These are phyloP conservation scores for Erucastrum elatum DNA, from an alignment of 345 rosid genomes.

Conservation along the genomic window DNA sequence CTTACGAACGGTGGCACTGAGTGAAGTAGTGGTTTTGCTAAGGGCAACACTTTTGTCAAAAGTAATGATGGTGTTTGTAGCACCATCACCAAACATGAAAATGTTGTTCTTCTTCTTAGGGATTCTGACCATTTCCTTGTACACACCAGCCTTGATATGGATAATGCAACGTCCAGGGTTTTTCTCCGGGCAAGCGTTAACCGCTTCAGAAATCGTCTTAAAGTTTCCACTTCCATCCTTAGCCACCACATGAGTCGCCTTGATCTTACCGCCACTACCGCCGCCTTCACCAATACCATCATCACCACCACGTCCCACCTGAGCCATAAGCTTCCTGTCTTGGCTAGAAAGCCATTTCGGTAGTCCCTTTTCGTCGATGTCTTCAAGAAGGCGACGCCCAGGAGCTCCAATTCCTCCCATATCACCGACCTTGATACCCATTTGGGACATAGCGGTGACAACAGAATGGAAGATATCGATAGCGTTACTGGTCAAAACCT, in stretches of 20 bases:
- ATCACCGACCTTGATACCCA: slow-evolving; percentile 25
- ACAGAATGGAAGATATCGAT: slow-evolving; percentile 48
- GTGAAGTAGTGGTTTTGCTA: slow-evolving; percentile 44
- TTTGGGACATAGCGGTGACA: slow-evolving; percentile 32
- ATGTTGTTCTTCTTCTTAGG: slow-evolving; percentile 54
- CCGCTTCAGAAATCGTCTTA: slow-evolving; percentile 54
- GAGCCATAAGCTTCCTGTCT: slow-evolving; percentile 62
- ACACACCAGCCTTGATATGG: slow-evolving; percentile 65
- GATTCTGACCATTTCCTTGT: slow-evolving; percentile 47
- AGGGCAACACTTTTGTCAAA: slow-evolving; percentile 48
- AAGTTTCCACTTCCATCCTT: slow-evolving; percentile 78
- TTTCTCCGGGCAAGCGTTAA: slow-evolving; percentile 42
- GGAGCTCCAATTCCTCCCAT: slow-evolving; percentile 6
- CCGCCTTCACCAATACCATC: slow-evolving; percentile 33
- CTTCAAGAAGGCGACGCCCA: slow-evolving; percentile 47
- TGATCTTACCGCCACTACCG: slow-evolving; percentile 34
- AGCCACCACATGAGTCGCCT: slow-evolving; percentile 67
- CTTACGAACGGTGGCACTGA: slow-evolving; percentile 51
- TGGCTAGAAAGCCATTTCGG: slow-evolving; percentile 61
- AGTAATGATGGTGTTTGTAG: slow-evolving; percentile 56
- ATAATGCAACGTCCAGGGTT: slow-evolving; percentile 53
- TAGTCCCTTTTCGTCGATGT: slow-evolving; percentile 27
- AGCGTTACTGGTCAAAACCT: slow-evolving; percentile 51
- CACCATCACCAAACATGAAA: slow-evolving; percentile 75
- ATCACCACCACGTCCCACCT: slow-evolving; percentile 26